Conservation (phyloP, 345 rosid species). For the Salix exigua region DNA sequence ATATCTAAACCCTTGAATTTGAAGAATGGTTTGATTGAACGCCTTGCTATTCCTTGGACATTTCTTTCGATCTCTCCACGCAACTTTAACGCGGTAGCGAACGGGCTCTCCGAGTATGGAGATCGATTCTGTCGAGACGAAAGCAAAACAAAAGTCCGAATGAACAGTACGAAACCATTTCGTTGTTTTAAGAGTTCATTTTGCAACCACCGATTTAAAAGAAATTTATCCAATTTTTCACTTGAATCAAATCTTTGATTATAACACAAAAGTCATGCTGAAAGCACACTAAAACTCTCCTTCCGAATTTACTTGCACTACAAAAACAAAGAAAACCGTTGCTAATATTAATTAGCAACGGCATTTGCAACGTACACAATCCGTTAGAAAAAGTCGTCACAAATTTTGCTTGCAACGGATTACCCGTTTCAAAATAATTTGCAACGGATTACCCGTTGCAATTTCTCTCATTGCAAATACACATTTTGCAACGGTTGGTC, state of each 20-base stretch:
- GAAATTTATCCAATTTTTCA: too few relatives aligned
- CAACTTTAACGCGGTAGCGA: constrained; percentile 75
- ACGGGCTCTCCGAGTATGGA: constrained; percentile 66
- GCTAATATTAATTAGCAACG: too few relatives aligned
- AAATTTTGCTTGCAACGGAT: too few relatives aligned
- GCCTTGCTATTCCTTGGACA: constrained; percentile 33
- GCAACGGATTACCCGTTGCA: too few relatives aligned
- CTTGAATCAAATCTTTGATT: not conserved
- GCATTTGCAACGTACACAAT: too few relatives aligned
- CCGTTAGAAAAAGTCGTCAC: too few relatives aligned
- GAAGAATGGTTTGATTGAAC: constrained; percentile 11
- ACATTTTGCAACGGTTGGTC: too few relatives aligned
- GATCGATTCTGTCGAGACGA: constrained; percentile 55
- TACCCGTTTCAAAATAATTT: too few relatives aligned
- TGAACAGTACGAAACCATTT: not conserved
- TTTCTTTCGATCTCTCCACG: constrained; percentile 79
- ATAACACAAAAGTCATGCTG: not conserved
- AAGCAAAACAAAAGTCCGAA: not conserved
- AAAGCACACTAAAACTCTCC: not conserved
- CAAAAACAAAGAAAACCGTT: too few relatives aligned
- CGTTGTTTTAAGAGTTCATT: not conserved
- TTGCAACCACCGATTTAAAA: not conserved
- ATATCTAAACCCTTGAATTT: not conserved
- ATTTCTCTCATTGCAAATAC: too few relatives aligned
- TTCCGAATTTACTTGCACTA: not conserved